phyloP scores from a whole-genome alignment of 2,329 filamentous ascomycete genomes.

The Aspergillus intermedius region DNA sequence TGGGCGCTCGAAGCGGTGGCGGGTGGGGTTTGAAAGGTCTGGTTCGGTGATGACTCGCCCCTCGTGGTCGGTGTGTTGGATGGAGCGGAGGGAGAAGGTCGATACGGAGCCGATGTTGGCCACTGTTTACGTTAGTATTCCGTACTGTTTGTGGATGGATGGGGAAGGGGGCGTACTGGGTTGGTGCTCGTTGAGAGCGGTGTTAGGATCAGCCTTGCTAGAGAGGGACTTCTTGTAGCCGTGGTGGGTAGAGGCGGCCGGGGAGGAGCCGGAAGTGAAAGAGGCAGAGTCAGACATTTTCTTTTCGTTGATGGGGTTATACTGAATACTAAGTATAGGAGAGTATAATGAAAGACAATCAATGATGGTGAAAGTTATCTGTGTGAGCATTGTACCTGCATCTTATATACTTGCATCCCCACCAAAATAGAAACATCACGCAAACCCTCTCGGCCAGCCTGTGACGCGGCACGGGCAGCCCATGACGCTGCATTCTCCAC shows the following conservation, averaged over 20 bases:
- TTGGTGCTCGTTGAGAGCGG: slow-evolving; percentile 77
- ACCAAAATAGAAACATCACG: neutral
- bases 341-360: neutral
- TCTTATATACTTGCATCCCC: neutral
- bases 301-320: no score
- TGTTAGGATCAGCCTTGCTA: slow-evolving; percentile 76
- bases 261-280: neutral
- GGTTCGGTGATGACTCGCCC: slow-evolving; percentile 79
- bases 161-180: slow-evolving; percentile 58
- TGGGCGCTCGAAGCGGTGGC: slow-evolving; percentile 78
- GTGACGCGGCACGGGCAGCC: neutral
- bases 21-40: slow-evolving; percentile 82
- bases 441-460: neutral
- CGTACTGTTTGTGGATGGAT: neutral
- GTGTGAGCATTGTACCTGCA: neutral
- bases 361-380: neutral
- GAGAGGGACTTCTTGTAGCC: slow-evolving; percentile 43
- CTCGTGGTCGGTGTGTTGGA: slow-evolving; percentile 68
- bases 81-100: slow-evolving; percentile 62
- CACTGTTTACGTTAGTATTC: slow-evolving; percentile 15
- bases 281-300: neutral
- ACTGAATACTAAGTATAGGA: no score
- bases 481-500: neutral
- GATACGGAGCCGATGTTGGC: slow-evolving; percentile 10
- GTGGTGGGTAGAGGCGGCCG: slow-evolving; percentile 6